These are phyloP conservation scores for Saccharomyces jurei DNA, from an alignment of 805 yeast genomes.

Conservation along the genomic window DNA sequence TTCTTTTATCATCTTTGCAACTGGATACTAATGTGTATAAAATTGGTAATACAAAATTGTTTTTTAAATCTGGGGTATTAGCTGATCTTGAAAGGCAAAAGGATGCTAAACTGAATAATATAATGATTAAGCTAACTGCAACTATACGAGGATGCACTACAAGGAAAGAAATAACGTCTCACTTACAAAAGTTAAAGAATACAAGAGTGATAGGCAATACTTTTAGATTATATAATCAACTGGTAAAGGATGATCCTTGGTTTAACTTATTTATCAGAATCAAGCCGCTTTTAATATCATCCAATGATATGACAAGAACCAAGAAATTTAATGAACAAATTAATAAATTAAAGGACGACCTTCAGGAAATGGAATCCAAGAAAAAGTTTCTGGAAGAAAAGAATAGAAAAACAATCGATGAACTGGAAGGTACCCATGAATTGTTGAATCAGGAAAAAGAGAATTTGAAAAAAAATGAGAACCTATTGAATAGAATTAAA, in stretches of 20 bases:
- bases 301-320: conserved; percentile 50
- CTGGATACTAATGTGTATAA: conserved; percentile 75
- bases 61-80: conserved; percentile 92
- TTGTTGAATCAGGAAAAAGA: conserved; percentile 35
- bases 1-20: conserved; percentile 53
- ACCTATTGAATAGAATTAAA: conserved; percentile 37
- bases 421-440: conserved; percentile 27
- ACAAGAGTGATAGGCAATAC: conserved; percentile 60
- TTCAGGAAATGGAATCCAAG: conserved; percentile 34
- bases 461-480: conserved; percentile 41
- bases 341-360: conserved; percentile 39
- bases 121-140: conserved; percentile 58
- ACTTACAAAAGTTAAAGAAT: conserved; percentile 58
- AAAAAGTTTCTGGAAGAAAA: conserved; percentile 23
- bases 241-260: conserved; percentile 66
- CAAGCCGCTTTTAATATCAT: conserved; percentile 66
- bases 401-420: conserved; percentile 20
- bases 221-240: conserved; percentile 42
- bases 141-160: conserved; percentile 53
- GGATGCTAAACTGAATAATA: conserved; percentile 50
- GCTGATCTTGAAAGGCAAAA: conserved; percentile 79
- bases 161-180: conserved; percentile 40
- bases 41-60: conserved; percentile 87
- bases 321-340: conserved; percentile 52
- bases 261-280: conserved; percentile 59